These are phyloP conservation scores for Dactylonectria estremocensis DNA, from an alignment of 2,329 filamentous ascomycete genomes.

Conservation along the genomic window DNA sequence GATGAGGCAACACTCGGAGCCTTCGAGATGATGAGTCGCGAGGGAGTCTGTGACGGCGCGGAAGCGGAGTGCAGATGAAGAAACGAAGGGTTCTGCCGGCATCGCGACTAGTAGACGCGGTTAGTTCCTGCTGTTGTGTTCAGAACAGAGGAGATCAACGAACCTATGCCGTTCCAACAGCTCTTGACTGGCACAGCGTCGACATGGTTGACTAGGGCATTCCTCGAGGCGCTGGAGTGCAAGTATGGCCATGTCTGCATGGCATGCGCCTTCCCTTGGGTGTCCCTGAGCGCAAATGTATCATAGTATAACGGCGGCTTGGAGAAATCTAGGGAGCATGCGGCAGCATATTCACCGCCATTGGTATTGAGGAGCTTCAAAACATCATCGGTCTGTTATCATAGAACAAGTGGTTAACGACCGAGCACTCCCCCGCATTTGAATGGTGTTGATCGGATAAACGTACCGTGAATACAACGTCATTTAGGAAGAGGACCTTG, in stretches of 20 bases:
- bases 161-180: slow-evolving; percentile 64
- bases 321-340: slow-evolving; percentile 73
- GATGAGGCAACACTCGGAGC: slow-evolving; percentile 85
- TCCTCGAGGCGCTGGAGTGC: slow-evolving; percentile 63
- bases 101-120: slow-evolving; percentile 58
- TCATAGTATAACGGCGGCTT: slow-evolving; percentile 71
- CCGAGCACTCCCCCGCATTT: not conserved
- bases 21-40: slow-evolving; percentile 76
- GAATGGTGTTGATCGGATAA: not conserved
- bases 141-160: slow-evolving; percentile 20
- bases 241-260: slow-evolving; percentile 75
- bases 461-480: slow-evolving; percentile 73
- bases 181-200: slow-evolving; percentile 62
- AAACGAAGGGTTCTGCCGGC: slow-evolving; percentile 70
- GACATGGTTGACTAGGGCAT: slow-evolving; percentile 65
- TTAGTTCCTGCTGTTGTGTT: slow-evolving; percentile 24
- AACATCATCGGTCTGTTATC: slow-evolving; percentile 66
- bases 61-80: slow-evolving; percentile 66
- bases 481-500: slow-evolving; percentile 74
- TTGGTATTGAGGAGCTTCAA: slow-evolving; percentile 70
- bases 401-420: slow-evolving; percentile 12
- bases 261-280: slow-evolving; percentile 63
- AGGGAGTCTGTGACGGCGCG: slow-evolving; percentile 76
- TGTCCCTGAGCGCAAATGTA: slow-evolving; percentile 74
- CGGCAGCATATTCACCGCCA: slow-evolving; percentile 72